A percentile compares a stretch with the other conserved stretches of the same genome.
phyloP scores from a whole-genome alignment of 1,139 yeast species.

The Geotrichum armillariae region DNA sequence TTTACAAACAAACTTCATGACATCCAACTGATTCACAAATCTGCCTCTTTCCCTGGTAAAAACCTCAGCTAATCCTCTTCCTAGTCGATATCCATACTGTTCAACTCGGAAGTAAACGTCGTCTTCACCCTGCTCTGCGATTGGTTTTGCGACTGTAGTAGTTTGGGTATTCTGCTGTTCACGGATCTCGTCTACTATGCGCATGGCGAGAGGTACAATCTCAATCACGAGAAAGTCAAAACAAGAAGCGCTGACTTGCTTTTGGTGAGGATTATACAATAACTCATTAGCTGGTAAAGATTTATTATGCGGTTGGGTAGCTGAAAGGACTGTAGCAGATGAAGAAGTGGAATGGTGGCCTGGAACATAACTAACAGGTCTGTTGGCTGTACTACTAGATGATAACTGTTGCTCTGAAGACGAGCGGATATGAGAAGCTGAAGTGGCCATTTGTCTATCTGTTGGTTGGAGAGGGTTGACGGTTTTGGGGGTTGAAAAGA shows the following conservation, averaged over 20 bases:
- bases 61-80: conserved; percentile 70
- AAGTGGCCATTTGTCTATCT: neutral
- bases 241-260: conserved; percentile 48
- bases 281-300: neutral
- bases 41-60: conserved; percentile 58
- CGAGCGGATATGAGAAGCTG: conserved; percentile 7
- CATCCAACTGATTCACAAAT: conserved; percentile 63
- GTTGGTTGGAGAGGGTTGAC: neutral
- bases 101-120: conserved; percentile 64
- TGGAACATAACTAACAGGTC: no score
- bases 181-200: conserved; percentile 47
- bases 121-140: conserved; percentile 44
- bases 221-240: conserved; percentile 70
- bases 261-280: conserved; percentile 5
- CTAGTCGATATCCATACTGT: conserved; percentile 70
- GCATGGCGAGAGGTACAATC: conserved; percentile 66
- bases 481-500: no score
- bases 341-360: conserved; percentile 12
- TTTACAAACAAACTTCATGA: conserved; percentile 89
- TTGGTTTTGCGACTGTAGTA: conserved; percentile 25
- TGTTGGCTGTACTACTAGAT: neutral
- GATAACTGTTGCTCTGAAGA: neutral
- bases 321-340: neutral
- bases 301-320: conserved; percentile 1
- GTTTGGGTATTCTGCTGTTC: conserved; percentile 35